Base-by-base conservation (phyloP, 495 filamentous ascomycete species). In the Penicillium robsamsonii region DNA sequence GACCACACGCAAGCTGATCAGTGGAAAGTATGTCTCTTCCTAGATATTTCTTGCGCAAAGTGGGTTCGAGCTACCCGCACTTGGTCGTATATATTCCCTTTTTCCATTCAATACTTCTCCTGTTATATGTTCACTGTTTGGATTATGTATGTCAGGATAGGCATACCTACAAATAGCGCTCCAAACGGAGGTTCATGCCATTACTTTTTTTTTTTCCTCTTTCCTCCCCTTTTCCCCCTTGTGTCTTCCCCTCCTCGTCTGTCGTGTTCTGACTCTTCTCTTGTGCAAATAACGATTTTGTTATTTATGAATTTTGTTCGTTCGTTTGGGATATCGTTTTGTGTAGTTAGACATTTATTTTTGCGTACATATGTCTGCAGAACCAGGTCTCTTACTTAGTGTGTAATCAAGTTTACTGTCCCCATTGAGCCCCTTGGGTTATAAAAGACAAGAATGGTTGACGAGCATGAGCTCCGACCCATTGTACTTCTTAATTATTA, bases 1-100 rank as follows among this genome's bases (percentile, higher is more conserved):
- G 20, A 81, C 85, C 1, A 75, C 83, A 50, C 87, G 84, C 75
- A 93, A 86, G 71, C 63, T 96, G 53, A 76, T 87, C 24, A 88
- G 85, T 65, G 92, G 92, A 43, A 92, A 89, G 73, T 96, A 93
- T 56, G 69, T 74, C 15, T 67, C 75, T 45, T 61, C 74, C 31
- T 78, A 57, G 47, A 4, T 12, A 11, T 12, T 13, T 46, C 22
- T 17, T 29, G 41, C 12, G 6, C 25, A 40, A 8, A 15, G 29
- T 30, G 11, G 40, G 15, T 22, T 31, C 15, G 17, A 18, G n/a
- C 4, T 35, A 5, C 41, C 43, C 10, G 12, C 18, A 50, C 40
- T 41, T 57, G 41, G 45, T 53, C 46, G 51, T 58, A 54, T 63
- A 60, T 61, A 60, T 27, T 37, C 15, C 11, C 7, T 29, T 30